phyloP scores from a whole-genome alignment of 2,329 filamentous ascomycete genomes.

The Niveomyces coronatus region DNA sequence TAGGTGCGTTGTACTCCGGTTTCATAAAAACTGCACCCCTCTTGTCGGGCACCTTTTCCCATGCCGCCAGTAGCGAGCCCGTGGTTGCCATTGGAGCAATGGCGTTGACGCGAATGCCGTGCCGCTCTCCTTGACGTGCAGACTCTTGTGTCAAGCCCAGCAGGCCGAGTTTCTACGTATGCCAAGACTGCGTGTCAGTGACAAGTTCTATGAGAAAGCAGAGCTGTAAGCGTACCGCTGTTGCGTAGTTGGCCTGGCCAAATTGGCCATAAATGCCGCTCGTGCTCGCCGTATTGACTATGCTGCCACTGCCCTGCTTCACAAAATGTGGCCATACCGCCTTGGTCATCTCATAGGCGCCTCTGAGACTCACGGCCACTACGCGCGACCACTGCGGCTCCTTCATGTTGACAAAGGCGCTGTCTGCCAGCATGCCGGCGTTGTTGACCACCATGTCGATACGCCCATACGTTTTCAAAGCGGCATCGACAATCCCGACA shows the following conservation, averaged over 20 bases:
- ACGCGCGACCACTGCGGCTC: conserved; percentile 89
- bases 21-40: no score
- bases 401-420: conserved; percentile 96
- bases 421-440: conserved; percentile 92
- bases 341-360: conserved; percentile 95
- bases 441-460: conserved; percentile 97
- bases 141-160: conserved; percentile 90
- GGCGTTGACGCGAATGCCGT: conserved; percentile 97
- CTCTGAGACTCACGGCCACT: conserved; percentile 81
- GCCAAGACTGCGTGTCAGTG: no score
- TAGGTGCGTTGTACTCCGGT: no score
- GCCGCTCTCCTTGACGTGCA: conserved; percentile 86
- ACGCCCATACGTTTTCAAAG: conserved; percentile 86
- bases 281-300: conserved; percentile 94
- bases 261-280: conserved; percentile 99
- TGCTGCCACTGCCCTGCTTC: conserved; percentile 96
- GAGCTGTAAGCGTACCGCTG: conserved; percentile 56
- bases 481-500: conserved; percentile 79
- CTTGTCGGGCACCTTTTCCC: conserved; percentile 97
- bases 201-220: no score
- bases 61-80: conserved; percentile 83
- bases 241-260: conserved; percentile 94
- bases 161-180: conserved; percentile 71
- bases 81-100: conserved; percentile 97
- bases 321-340: conserved; percentile 96